Evolutionary conservation across 2,329 filamentous ascomycete genomes (phyloP).

Genomic region (Pseudogymnoascus sp.): DNA sequence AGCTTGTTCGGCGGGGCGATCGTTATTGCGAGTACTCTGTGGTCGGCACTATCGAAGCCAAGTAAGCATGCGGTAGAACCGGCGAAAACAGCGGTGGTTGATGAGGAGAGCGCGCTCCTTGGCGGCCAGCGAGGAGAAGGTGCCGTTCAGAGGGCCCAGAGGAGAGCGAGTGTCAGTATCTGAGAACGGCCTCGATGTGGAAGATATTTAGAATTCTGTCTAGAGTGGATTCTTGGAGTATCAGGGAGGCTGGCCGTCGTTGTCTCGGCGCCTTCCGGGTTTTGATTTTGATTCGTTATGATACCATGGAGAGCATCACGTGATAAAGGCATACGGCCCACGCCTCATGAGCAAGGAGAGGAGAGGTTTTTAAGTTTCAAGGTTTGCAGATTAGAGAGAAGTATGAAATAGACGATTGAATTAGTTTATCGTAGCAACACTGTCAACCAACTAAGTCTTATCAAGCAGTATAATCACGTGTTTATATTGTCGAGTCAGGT

Average conservation of each 20-base stretch:
- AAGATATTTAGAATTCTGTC: not conserved
- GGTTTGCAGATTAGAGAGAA: not conserved
- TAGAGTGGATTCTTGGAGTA: not conserved
- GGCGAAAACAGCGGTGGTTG: slow-evolving; percentile 9
- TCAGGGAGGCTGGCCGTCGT: not conserved
- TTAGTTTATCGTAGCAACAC: not conserved
- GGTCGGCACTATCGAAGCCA: slow-evolving; percentile 23
- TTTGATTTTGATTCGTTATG: not conserved
- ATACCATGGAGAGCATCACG: not conserved
- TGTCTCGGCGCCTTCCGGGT: not conserved
- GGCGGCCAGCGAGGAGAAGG: slow-evolving; percentile 13
- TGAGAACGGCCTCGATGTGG: not conserved
- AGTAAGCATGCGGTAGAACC: not conserved
- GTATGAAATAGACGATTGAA: not conserved
- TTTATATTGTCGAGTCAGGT: not conserved
- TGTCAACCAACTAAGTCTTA: not conserved
- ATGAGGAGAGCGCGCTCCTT: slow-evolving; percentile 25
- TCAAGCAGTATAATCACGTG: not conserved
- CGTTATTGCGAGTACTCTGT: slow-evolving; percentile 25
- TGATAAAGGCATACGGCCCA: not conserved
- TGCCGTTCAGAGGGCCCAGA: slow-evolving; percentile 12
- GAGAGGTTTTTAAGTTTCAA: not conserved
- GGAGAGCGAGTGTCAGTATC: slow-evolving; percentile 16
- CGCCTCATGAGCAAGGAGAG: not conserved
- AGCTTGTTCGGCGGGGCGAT: slow-evolving; percentile 23